A percentile compares a stretch with the other conserved stretches of the same genome.
Conservation (phyloP, 768 basidiomycete species). For the Tylopilus rubrobrunneus region DNA sequence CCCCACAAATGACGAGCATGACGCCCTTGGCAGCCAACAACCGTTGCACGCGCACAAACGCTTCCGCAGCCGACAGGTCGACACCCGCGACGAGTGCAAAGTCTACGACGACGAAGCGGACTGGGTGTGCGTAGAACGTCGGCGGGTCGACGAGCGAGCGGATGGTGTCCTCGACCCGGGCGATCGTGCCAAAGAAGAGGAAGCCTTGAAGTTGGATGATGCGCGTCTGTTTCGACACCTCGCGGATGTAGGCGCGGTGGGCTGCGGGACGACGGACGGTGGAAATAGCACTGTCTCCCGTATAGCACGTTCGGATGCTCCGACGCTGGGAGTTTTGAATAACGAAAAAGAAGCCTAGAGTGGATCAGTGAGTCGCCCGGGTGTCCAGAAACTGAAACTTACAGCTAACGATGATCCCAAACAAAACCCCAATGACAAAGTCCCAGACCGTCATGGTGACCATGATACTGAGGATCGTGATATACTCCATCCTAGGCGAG, state of each 20-base stretch:
- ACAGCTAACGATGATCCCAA: conserved; percentile 92
- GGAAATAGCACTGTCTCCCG: conserved; percentile 81
- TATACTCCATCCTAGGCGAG: conserved; percentile 60
- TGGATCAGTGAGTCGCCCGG: not conserved
- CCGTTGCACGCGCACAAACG: conserved; percentile 87
- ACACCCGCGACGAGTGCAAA: conserved; percentile 83
- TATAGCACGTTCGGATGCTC: conserved; percentile 81
- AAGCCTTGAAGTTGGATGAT: conserved; percentile 90
- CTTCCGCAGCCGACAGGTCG: conserved; percentile 94
- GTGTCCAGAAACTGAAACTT: conserved; percentile 25
- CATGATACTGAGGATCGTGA: conserved; percentile 83
- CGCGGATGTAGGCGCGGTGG: conserved; percentile 87
- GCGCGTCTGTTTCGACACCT: conserved; percentile 87
- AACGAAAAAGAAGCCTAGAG: conserved; percentile 86
- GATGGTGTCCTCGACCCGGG: conserved; percentile 84
- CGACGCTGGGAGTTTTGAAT: conserved; percentile 84
- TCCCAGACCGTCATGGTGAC: conserved; percentile 92
- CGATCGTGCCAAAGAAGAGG: conserved; percentile 92
- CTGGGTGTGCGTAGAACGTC: conserved; percentile 67
- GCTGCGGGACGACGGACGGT: conserved; percentile 86
- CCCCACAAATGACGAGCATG: conserved; percentile 86
- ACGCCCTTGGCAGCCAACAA: conserved; percentile 73
- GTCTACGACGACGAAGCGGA: conserved; percentile 89
- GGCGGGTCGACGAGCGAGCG: conserved; percentile 68
- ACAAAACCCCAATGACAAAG: conserved; percentile 89